A percentile compares a stretch with the other conserved stretches of the same genome.
These are phyloP conservation scores for Leccinum variabile DNA, from an alignment of 1,284 basidiomycete genomes.

Conservation along the genomic window DNA sequence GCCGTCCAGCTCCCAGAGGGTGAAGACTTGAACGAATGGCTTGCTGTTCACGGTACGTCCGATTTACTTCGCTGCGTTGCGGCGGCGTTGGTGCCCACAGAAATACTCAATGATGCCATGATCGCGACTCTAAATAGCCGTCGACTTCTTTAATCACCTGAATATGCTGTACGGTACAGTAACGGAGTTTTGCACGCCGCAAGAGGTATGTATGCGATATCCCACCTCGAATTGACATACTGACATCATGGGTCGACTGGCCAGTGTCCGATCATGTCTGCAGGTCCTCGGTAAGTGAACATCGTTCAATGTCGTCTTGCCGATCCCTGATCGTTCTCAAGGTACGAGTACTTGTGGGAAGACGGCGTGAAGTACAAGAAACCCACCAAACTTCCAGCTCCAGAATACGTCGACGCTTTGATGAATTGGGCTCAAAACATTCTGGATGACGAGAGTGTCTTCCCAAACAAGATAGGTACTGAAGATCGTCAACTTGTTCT, in stretches of 20 bases:
- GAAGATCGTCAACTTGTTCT: constrained; percentile 1
- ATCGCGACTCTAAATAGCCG: constrained; percentile 52
- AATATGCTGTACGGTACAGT: constrained; percentile 97
- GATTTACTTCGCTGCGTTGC: neutral
- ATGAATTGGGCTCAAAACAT: constrained; percentile 99
- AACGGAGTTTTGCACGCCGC: constrained; percentile 93
- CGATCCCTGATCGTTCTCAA: constrained; percentile 19
- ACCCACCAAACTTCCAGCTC: constrained; percentile 92
- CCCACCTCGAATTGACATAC: constrained; percentile 1
- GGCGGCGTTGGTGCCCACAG: neutral
- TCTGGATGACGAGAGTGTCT: constrained; percentile 90
- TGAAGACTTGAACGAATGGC: constrained; percentile 94
- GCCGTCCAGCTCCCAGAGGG: constrained; percentile 93
- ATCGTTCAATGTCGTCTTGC: neutral
- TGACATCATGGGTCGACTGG: neutral
- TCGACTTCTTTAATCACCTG: constrained; percentile 95
- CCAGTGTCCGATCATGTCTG: constrained; percentile 98
- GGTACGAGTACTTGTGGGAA: constrained; percentile 99
- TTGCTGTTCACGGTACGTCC: constrained; percentile 88
- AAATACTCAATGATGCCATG: constrained; percentile 5
- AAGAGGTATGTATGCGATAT: constrained; percentile 61
- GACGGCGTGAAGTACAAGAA: constrained; percentile 90
- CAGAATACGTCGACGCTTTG: constrained; percentile 96
- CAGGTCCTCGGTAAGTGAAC: constrained; percentile 81
- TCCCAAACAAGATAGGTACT: constrained; percentile 93